Base-by-base conservation (phyloP, 2,329 filamentous ascomycete genomes). In the Teratosphaeria gauchensis region DNA sequence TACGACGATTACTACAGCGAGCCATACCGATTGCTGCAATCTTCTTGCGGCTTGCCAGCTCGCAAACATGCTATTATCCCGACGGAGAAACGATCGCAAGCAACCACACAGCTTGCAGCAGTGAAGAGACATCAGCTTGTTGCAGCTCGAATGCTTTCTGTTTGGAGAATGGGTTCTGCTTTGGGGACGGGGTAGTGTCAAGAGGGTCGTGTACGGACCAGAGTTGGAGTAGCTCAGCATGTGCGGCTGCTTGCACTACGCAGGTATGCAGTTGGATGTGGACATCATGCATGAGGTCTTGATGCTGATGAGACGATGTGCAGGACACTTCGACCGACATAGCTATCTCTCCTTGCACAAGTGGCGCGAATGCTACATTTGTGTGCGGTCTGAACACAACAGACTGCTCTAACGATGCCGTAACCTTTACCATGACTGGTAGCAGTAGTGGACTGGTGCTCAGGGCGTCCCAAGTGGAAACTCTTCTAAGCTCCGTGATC, bases 81-180 rank as follows among this genome's bases (percentile, higher is more conserved):
- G 67, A 70, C 53, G 66, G 66, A 30, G 55, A 62, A 9, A 63
- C 62, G 8, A 38, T 59, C 8, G 68, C 69, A 14, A 61, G 55
- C n/a, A 64, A 70, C 56, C 58, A 64, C 14, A 59, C 65, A 16
- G 70, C 67, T 59, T 62, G 60, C 48, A 56, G 58, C 51, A 58
- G 48, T 16, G 54, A 56, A 16, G 53, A 42, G 4, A 59, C 57
- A 12, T 66, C 68, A 7, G 60, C 68, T 28, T 72, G 70, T 56
- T 72, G 70, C 56, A 61, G 59, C 9, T 57, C 64, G 19, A 60
- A 63, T 51, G 61, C 68, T 6, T 69, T 68, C 54, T 72, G 70
- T 56, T 51, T 72, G 64, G 67, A 68, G 24, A 68, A 68, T 57
- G 69, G 70, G 16, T 58, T 72, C 12, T 72, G 69, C 56, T 71